Evolutionary conservation across 2,329 filamentous ascomycete genomes (phyloP).

Genomic region (Pseudogymnoascus sp.): DNA sequence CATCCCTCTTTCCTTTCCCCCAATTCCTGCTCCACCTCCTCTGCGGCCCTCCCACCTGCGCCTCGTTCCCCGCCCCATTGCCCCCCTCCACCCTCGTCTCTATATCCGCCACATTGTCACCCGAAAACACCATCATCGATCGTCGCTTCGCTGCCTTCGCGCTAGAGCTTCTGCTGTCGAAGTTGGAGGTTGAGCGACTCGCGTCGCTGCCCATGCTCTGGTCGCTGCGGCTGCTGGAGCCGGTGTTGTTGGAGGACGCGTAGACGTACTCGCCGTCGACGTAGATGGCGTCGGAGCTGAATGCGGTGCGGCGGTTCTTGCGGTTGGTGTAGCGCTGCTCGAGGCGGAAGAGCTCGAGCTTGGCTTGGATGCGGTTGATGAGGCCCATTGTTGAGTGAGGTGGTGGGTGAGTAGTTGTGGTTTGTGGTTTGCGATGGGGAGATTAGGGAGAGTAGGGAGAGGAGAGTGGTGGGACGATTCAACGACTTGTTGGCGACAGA

Average conservation of each 20-base stretch:
- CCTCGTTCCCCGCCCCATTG: background rate
- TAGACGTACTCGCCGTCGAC: slow-evolving; percentile 95
- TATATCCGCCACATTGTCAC: background rate
- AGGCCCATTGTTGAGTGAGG: slow-evolving; percentile 25
- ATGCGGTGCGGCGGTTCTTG: slow-evolving; percentile 77
- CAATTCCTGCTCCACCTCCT: slow-evolving; percentile 5
- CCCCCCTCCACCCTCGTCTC: background rate
- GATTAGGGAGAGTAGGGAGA: background rate
- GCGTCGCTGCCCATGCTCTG: background rate
- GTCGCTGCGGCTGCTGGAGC: slow-evolving; percentile 5
- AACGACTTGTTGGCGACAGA: background rate
- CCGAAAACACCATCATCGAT: background rate
- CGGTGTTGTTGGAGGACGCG: slow-evolving; percentile 40
- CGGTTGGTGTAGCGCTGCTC: slow-evolving; percentile 92
- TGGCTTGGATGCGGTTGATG: slow-evolving; percentile 52
- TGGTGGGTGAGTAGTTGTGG: background rate
- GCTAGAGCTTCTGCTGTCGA: background rate
- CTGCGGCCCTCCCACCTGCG: background rate
- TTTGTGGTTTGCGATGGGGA: background rate
- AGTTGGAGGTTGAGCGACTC: background rate
- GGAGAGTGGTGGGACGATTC: background rate
- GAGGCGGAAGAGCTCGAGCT: slow-evolving; percentile 86
- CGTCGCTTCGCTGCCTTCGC: background rate
- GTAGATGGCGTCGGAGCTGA: slow-evolving; percentile 82
- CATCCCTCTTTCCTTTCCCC: background rate